These are phyloP conservation scores for Chrysopogon serrulatus DNA, from an alignment of 176 grass and related monocot genomes.

Conservation along the genomic window DNA sequence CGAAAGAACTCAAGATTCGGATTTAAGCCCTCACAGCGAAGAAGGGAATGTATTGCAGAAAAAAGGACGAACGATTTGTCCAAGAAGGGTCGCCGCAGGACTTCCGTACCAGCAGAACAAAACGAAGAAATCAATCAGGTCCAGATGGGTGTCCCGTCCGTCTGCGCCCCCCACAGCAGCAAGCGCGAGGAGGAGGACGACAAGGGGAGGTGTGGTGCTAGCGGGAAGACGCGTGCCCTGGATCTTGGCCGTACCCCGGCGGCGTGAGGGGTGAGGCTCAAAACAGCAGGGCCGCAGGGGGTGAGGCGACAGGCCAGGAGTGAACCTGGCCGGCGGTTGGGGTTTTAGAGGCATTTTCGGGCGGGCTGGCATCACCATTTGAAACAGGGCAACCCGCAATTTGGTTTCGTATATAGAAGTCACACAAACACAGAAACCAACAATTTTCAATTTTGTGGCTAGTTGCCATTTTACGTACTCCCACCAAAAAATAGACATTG, in stretches of 20 bases:
- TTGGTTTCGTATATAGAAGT: no score
- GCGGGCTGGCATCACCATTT: neutral
- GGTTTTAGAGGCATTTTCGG: neutral
- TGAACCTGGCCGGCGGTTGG: neutral
- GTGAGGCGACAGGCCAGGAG: neutral
- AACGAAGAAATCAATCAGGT: slow-evolving; percentile 4
- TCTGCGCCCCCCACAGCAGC: neutral
- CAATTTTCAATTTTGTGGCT: neutral
- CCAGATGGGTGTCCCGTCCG: neutral
- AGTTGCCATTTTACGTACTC: neutral
- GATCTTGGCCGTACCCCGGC: neutral
- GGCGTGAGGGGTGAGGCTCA: neutral
- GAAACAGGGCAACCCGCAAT: neutral
- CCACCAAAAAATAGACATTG: neutral
- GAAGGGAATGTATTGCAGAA: neutral
- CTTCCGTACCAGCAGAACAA: neutral
- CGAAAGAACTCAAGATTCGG: neutral
- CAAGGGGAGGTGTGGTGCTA: neutral
- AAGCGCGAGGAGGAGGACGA: neutral
- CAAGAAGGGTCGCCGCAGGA: neutral
- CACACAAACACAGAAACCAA: no score
- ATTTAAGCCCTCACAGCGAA: neutral
- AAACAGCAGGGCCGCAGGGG: no score
- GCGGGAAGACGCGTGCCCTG: neutral
- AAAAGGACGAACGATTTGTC: neutral